phyloP scores from a whole-genome alignment of 2,329 filamentous ascomycete genomes.

The Sporothrix luriei region DNA sequence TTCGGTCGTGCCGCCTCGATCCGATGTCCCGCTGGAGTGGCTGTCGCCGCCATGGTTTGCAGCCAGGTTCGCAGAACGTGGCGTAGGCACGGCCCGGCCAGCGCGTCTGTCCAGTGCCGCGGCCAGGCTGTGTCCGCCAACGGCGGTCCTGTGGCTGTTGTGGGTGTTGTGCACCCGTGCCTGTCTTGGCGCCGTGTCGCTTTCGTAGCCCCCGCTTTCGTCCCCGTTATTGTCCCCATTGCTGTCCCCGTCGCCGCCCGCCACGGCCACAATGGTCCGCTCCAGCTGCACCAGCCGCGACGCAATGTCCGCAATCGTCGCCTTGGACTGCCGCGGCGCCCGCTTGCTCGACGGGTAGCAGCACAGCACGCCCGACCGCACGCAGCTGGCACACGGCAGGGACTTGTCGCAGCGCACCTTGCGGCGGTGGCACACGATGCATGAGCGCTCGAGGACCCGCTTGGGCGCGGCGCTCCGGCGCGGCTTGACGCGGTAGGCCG shows the following conservation, averaged over 20 bases:
- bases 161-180: neutral
- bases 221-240: neutral
- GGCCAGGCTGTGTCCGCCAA: neutral
- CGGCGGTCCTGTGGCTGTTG: neutral
- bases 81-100: neutral
- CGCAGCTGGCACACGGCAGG: conserved; percentile 37
- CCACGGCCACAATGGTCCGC: conserved; percentile 38
- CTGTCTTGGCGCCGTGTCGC: neutral
- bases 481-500: neutral
- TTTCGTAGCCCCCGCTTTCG: conserved; percentile 7
- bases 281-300: conserved; percentile 37
- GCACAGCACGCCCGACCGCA: conserved; percentile 37
- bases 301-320: conserved; percentile 38
- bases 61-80: neutral
- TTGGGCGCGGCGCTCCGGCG: conserved; percentile 1
- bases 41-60: neutral
- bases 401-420: conserved; percentile 40
- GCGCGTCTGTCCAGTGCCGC: neutral
- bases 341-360: conserved; percentile 36
- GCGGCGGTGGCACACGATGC: conserved; percentile 38
- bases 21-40: neutral
- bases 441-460: conserved; percentile 36
- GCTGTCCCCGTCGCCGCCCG: conserved; percentile 24
- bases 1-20: neutral
- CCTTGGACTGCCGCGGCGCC: conserved; percentile 35